Conservation (phyloP, 495 filamentous ascomycete species). For the Penicillium atrosanguineum region DNA sequence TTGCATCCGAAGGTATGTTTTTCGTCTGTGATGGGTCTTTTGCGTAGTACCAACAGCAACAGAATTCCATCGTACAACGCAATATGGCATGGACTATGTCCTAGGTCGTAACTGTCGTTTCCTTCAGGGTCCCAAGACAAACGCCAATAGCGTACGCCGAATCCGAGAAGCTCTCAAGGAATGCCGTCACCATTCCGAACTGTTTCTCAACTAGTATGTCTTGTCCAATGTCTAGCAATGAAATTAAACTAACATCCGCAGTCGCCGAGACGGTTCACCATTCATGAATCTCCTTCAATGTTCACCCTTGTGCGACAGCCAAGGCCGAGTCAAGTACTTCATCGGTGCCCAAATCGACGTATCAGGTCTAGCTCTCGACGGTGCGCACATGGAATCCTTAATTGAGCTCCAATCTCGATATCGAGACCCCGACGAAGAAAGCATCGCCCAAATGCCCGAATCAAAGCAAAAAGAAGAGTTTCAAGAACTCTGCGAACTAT, state of each 20-base stretch:
- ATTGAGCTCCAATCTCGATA: conserved; percentile 37
- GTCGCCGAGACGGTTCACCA: conserved; percentile 58
- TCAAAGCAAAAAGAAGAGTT: conserved; percentile 35
- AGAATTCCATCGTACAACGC: conserved; percentile 64
- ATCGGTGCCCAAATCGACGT: conserved; percentile 63
- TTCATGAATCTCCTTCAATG: conserved; percentile 67
- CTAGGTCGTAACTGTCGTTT: conserved; percentile 64
- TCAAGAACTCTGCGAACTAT: conserved; percentile 54
- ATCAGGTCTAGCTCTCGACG: conserved; percentile 53
- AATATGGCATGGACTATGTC: conserved; percentile 57
- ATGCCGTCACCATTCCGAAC: conserved; percentile 63
- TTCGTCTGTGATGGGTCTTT: neutral
- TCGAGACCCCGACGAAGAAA: conserved; percentile 17
- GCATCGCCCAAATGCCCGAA: conserved; percentile 13
- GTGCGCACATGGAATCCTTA: conserved; percentile 58
- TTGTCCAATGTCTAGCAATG: neutral
- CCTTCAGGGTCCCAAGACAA: conserved; percentile 57
- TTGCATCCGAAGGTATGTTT: conserved; percentile 68
- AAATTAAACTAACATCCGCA: conserved; percentile 12
- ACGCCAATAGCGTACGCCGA: conserved; percentile 48
- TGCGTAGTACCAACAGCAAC: neutral
- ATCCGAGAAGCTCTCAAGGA: conserved; percentile 53
- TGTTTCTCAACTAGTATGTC: conserved; percentile 66
- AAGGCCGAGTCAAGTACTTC: conserved; percentile 58
- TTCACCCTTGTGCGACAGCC: conserved; percentile 59